Conservation (phyloP, 768 basidiomycete species). For the Boletus barrowsii region DNA sequence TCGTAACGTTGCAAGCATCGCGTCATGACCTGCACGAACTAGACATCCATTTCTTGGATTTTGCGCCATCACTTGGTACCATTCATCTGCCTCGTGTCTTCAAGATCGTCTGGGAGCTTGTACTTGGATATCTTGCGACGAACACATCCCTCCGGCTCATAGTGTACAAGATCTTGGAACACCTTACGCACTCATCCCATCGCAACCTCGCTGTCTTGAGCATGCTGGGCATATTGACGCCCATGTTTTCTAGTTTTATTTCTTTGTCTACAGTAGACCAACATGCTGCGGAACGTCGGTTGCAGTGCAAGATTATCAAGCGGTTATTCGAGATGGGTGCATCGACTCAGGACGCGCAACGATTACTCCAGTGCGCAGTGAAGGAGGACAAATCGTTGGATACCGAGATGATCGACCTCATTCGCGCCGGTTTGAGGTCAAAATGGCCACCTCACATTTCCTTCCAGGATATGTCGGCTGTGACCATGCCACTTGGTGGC, state of each 20-base stretch:
- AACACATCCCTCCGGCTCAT: slow-evolving; percentile 47
- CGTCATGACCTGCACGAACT: slow-evolving; percentile 40
- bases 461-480: slow-evolving; percentile 52
- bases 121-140: slow-evolving; percentile 34
- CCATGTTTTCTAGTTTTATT: slow-evolving; percentile 40
- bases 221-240: slow-evolving; percentile 51
- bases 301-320: slow-evolving; percentile 60
- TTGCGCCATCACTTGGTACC: slow-evolving; percentile 38
- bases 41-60: slow-evolving; percentile 41
- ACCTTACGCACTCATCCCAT: slow-evolving; percentile 57
- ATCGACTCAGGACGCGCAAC: slow-evolving; percentile 58
- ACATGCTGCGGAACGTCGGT: slow-evolving; percentile 42
- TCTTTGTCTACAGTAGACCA: slow-evolving; percentile 18
- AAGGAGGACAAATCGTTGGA: slow-evolving; percentile 51
- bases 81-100: slow-evolving; percentile 63
- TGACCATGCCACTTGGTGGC: slow-evolving; percentile 49
- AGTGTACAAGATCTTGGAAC: slow-evolving; percentile 60
- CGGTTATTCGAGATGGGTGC: slow-evolving; percentile 76
- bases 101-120: slow-evolving; percentile 53
- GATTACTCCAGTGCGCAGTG: slow-evolving; percentile 58
- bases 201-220: slow-evolving; percentile 69
- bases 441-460: slow-evolving; percentile 80
- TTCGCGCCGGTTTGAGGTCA: slow-evolving; percentile 68
- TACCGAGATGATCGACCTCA: slow-evolving; percentile 62
- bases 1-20: slow-evolving; percentile 40